Evolutionary conservation across 805 yeast species (phyloP).

Genomic region (Schizosaccharomyces cryophilus): DNA sequence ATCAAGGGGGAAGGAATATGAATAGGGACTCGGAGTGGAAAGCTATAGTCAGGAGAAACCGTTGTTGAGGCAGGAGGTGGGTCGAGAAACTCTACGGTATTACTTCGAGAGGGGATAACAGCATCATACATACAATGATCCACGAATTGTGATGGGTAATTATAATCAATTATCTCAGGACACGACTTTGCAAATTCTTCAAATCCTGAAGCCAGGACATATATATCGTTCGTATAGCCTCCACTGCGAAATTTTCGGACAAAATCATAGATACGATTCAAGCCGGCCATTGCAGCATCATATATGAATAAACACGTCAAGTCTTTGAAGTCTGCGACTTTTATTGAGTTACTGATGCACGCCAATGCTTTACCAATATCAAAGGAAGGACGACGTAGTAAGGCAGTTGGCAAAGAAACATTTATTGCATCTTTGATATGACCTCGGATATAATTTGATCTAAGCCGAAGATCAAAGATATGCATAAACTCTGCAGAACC

Average conservation of each 20-base stretch:
- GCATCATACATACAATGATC: too few relatives aligned
- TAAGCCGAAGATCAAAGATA: conserved; percentile 57
- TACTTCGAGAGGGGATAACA: too few relatives aligned
- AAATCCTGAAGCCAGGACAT: background rate
- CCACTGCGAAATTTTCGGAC: background rate
- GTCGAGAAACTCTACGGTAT: background rate
- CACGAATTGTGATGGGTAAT: too few relatives aligned
- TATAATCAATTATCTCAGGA: background rate
- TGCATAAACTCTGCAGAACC: background rate
- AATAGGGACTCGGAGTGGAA: background rate
- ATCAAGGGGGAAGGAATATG: background rate
- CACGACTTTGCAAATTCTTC: background rate
- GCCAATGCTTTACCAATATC: background rate
- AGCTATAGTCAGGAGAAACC: background rate
- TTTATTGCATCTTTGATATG: conserved; percentile 42
- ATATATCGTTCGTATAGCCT: background rate
- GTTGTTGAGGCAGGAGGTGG: background rate
- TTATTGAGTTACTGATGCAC: background rate
- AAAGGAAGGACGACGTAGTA: conserved; percentile 51
- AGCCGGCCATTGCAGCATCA: background rate
- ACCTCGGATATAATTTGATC: conserved; percentile 37
- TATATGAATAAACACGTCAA: background rate
- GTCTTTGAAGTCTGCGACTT: background rate
- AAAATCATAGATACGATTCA: background rate
- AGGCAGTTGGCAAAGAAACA: conserved; percentile 68